These are phyloP conservation scores for Acidiella bohemica DNA, from an alignment of 495 filamentous ascomycete species.

Conservation along the genomic window DNA sequence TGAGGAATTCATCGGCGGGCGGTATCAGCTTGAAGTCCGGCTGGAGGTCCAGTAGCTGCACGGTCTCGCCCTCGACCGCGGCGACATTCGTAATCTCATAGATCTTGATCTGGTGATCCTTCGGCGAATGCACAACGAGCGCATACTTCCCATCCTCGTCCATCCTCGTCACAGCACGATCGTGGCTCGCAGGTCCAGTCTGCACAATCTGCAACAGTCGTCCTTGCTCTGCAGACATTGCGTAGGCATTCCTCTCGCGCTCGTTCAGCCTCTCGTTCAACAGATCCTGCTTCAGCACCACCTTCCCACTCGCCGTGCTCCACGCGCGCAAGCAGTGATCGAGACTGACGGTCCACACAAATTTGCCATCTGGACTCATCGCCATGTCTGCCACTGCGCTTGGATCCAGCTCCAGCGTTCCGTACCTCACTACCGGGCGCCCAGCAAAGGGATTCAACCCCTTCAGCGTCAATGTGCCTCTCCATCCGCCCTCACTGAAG, in stretches of 20 bases:
- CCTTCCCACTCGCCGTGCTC: conserved; percentile 62
- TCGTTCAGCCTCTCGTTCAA: conserved; percentile 40
- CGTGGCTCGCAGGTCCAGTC: conserved; percentile 12
- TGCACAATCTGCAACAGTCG: conserved; percentile 57
- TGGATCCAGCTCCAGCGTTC: conserved; percentile 51
- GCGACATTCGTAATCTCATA: conserved; percentile 62
- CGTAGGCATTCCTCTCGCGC: conserved; percentile 45
- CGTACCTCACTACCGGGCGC: conserved; percentile 49
- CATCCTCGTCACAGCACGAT: neutral
- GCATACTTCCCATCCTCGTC: conserved; percentile 49
- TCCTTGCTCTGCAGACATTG: conserved; percentile 62
- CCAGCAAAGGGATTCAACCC: conserved; percentile 59
- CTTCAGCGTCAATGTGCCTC: conserved; percentile 45
- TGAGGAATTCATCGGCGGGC: conserved; percentile 42
- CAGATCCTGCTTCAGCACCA: conserved; percentile 60
- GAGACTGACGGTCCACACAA: conserved; percentile 72
- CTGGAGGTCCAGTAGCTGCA: conserved; percentile 51
- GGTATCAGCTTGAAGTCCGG: conserved; percentile 50
- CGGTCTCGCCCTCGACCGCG: conserved; percentile 36
- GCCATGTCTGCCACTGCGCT: conserved; percentile 50
- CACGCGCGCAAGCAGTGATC: conserved; percentile 79
- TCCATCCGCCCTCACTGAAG: conserved; percentile 67
- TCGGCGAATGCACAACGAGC: conserved; percentile 78
- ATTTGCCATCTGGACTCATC: conserved; percentile 48
- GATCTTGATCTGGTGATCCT: conserved; percentile 81